Percentiles rank a stretch among this genome's conserved stretches.
phyloP scores from a whole-genome alignment of 768 basidiomycete genomes.

The Coprinellus aureogranulatus region DNA sequence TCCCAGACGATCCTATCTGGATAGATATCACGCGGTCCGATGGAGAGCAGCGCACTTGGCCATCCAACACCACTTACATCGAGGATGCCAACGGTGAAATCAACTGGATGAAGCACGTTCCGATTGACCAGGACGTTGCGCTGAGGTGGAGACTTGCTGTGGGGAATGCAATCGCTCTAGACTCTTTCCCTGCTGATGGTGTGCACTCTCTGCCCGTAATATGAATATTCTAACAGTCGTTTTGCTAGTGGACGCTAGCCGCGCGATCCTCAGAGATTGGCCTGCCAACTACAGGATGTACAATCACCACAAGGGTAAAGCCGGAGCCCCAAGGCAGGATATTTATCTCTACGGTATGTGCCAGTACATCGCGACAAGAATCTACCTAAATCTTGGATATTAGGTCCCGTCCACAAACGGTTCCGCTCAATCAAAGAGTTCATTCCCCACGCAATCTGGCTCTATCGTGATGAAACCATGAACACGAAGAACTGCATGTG shows the following conservation, averaged over 20 bases:
- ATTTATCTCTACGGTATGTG: conserved; percentile 74
- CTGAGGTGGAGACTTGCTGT: conserved; percentile 57
- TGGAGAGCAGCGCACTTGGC: conserved; percentile 54
- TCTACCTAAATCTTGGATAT: conserved; percentile 17
- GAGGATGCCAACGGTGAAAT: conserved; percentile 64
- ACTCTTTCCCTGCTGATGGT: too few relatives aligned
- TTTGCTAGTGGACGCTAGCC: conserved; percentile 24
- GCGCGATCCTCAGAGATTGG: conserved; percentile 62
- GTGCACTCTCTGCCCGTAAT: too few relatives aligned
- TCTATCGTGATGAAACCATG: conserved; percentile 52
- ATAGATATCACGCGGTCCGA: conserved; percentile 64
- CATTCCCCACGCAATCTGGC: conserved; percentile 80
- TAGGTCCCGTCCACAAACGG: conserved; percentile 45
- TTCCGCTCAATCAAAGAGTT: conserved; percentile 88
- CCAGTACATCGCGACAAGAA: too few relatives aligned
- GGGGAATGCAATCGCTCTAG: conserved; percentile 33
- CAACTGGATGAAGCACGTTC: conserved; percentile 64
- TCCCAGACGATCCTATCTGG: conserved; percentile 55
- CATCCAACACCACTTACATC: conserved; percentile 49
- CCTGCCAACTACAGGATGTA: conserved; percentile 69
- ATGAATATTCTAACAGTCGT: too few relatives aligned
- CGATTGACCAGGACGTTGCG: conserved; percentile 46
- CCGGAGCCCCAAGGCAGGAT: conserved; percentile 58
- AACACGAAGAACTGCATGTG: conserved; percentile 58
- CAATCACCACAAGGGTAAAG: conserved; percentile 71